A percentile compares a stretch with the other conserved stretches of the same genome.
Evolutionary conservation across 108 stramenopile genomes (phyloP).

Genomic region (Pseudonitzschia delicatissima): DNA sequence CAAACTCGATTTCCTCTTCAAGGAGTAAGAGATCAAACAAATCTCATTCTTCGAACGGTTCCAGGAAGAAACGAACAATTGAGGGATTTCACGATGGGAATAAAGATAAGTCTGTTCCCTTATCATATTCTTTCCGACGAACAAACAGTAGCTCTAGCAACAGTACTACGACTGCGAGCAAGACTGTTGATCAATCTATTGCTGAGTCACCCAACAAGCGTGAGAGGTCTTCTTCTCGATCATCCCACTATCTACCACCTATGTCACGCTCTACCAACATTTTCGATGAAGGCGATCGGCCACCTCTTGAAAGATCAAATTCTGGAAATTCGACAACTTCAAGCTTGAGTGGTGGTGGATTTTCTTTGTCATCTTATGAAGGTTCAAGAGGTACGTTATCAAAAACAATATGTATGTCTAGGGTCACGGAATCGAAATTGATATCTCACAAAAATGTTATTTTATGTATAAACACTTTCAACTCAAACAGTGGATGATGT

Average conservation of each 20-base stretch:
- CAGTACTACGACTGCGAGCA: slow-evolving; percentile 36
- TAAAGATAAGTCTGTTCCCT: slow-evolving; percentile 22
- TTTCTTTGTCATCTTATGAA: slow-evolving; percentile 44
- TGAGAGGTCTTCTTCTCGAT: slow-evolving; percentile 16
- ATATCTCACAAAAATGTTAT: too few species aligned
- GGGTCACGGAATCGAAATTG: too few species aligned
- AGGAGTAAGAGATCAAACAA: slow-evolving; percentile 33
- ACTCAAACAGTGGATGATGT: slow-evolving; percentile 8
- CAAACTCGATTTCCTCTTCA: slow-evolving; percentile 27
- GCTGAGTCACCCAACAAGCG: slow-evolving; percentile 39
- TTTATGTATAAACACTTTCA: background rate
- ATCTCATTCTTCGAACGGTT: slow-evolving; percentile 27
- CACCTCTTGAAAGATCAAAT: slow-evolving; percentile 6
- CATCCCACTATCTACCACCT: slow-evolving; percentile 1
- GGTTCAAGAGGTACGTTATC: slow-evolving; percentile 35
- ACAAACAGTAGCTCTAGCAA: slow-evolving; percentile 48
- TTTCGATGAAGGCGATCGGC: slow-evolving; percentile 25
- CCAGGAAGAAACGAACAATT: slow-evolving; percentile 51
- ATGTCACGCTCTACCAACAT: slow-evolving; percentile 15
- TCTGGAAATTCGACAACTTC: slow-evolving; percentile 46
- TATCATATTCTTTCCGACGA: slow-evolving; percentile 46
- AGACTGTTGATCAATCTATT: slow-evolving; percentile 30
- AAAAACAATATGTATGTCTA: background rate
- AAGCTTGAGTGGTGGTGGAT: slow-evolving; percentile 50
- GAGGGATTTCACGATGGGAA: slow-evolving; percentile 38